Base-by-base conservation (phyloP, 192 early-diverging fungal species). In the Rhizophagus prolifer region DNA sequence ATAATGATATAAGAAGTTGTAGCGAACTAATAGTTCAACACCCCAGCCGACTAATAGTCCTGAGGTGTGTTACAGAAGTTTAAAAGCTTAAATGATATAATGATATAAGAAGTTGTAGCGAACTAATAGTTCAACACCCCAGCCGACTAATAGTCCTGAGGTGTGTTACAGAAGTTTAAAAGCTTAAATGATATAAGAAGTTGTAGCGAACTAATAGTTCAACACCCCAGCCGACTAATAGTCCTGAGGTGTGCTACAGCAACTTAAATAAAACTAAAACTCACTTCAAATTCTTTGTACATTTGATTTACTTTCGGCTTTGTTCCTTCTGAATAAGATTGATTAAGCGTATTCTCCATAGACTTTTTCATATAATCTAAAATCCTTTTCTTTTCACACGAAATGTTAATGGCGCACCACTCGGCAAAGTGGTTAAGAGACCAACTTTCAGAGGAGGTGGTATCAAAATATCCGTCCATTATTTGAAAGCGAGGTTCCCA, bases 171-270 rank as follows among this genome's bases (percentile, higher is more conserved):
- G n/a, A n/a, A n/a, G n/a, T n/a, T n/a, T n/a, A n/a, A n/a, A n/a
- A n/a, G n/a, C n/a, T n/a, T n/a, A n/a, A n/a, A n/a, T n/a, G n/a
- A n/a, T n/a, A n/a, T n/a, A n/a, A n/a, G n/a, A n/a, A n/a, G n/a
- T n/a, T n/a, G n/a, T n/a, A n/a, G n/a, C n/a, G n/a, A n/a, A n/a
- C n/a, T n/a, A n/a, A n/a, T n/a, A n/a, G n/a, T n/a, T n/a, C n/a
- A n/a, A n/a, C n/a, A n/a, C n/a, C n/a, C n/a, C n/a, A n/a, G n/a
- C n/a, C n/a, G n/a, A n/a, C n/a, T n/a, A n/a, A n/a, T n/a, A n/a
- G n/a, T n/a, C n/a, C n/a, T 10, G 63, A 46, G 31, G 25, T 75
- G 74, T 65, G 41, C 74, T 47, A 47, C 46, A 47, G 46, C 46
- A 47, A 47, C 46, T 47, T 47, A 47, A 63, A 64, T 25, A 64